Conservation (phyloP, 2,329 filamentous ascomycete species). For the Aspergillus neoniger region DNA sequence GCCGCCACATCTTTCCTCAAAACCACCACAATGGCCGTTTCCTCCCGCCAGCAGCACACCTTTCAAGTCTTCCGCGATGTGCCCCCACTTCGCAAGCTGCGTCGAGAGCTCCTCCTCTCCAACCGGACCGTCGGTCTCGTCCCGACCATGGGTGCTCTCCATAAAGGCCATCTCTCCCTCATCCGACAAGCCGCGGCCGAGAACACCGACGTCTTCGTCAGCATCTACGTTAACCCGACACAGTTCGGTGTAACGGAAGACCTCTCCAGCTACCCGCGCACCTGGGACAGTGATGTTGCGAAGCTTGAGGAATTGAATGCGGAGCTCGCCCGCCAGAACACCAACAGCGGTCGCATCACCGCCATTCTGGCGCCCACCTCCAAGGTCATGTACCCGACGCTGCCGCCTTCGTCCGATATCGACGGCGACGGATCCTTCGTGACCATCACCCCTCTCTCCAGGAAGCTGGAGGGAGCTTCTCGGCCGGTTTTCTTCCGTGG, state of each 20-base stretch:
- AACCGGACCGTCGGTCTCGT: constrained; percentile 80
- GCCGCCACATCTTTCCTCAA: constrained; percentile 29
- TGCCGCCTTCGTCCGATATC: constrained; percentile 70
- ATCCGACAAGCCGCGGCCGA: constrained; percentile 81
- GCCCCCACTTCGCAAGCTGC: constrained; percentile 68
- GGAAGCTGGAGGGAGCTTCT: constrained; percentile 78
- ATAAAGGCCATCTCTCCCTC: constrained; percentile 83
- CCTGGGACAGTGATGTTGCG: constrained; percentile 75
- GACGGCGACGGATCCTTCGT: constrained; percentile 85
- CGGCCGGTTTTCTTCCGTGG: constrained; percentile 95
- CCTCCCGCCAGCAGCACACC: constrained; percentile 20
- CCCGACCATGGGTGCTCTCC: constrained; percentile 97
- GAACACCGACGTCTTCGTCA: constrained; percentile 84
- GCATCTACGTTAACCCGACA: constrained; percentile 93
- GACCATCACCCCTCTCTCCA: constrained; percentile 80
- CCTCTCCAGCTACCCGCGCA: constrained; percentile 82
- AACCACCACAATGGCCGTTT: constrained; percentile 10
- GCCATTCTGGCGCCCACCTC: constrained; percentile 87
- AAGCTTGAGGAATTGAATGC: constrained; percentile 68
- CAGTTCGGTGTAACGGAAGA: constrained; percentile 93
- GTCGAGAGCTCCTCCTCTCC: constrained; percentile 64
- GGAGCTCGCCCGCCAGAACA: constrained; percentile 65
- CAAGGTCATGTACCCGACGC: constrained; percentile 81
- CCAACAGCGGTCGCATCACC: constrained; percentile 63
- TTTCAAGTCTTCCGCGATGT: constrained; percentile 71